These are phyloP conservation scores for Saccharomyces jurei DNA, from an alignment of 805 yeast species.

Conservation along the genomic window DNA sequence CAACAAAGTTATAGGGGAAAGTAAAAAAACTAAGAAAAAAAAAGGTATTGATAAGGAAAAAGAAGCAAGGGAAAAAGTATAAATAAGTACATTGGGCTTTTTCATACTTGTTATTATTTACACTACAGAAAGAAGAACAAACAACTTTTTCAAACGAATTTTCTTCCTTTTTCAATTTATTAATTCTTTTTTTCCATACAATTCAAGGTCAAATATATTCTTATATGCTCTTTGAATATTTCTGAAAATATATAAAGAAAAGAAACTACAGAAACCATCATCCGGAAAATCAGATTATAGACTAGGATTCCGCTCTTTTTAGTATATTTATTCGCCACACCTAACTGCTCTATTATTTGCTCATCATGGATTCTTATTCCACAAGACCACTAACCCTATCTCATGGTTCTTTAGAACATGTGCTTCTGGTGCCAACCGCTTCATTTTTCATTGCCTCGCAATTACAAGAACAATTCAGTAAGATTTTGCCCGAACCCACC, in stretches of 20 bases:
- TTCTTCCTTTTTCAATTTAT: not conserved
- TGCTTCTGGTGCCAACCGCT: slow-evolving; percentile 76
- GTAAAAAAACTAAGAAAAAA: not conserved
- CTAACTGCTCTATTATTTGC: not conserved
- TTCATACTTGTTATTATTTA: not conserved
- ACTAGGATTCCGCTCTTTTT: not conserved
- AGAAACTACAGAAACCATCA: not conserved
- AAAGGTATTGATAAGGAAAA: not conserved
- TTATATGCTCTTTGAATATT: not conserved
- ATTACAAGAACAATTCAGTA: slow-evolving; percentile 76
- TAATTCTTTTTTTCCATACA: not conserved
- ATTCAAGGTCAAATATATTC: not conserved
- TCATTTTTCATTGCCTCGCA: slow-evolving; percentile 76
- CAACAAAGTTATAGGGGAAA: not conserved
- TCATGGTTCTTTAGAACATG: slow-evolving; percentile 84
- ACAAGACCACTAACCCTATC: slow-evolving; percentile 75
- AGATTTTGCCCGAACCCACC: slow-evolving; percentile 68
- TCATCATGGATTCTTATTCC: slow-evolving; percentile 21
- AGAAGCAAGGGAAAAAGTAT: not conserved
- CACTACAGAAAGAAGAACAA: not conserved
- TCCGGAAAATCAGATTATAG: not conserved
- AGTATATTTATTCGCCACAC: not conserved
- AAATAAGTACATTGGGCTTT: not conserved
- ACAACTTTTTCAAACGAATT: not conserved
- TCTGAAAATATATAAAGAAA: not conserved